Percentiles rank a stretch among this genome's conserved stretches.
Evolutionary conservation across 768 basidiomycete species (phyloP).

Genomic region (Boletus rex-veris): DNA sequence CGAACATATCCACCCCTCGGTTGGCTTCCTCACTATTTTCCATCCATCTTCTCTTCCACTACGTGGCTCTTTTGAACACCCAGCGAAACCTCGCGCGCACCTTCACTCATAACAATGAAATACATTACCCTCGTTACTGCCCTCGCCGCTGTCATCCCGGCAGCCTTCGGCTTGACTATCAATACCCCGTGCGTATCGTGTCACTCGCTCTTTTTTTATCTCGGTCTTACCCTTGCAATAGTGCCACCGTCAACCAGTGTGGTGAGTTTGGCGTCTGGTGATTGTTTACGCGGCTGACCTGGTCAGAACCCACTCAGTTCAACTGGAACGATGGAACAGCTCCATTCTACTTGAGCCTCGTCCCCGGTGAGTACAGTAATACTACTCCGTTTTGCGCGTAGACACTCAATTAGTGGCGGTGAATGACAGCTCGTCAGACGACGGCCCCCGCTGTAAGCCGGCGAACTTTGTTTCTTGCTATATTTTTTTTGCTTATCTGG

Average conservation of each 20-base stretch:
- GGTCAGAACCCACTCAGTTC: slow-evolving; percentile 56
- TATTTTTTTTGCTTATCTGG: slow-evolving; percentile 1
- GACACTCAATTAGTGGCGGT: neutral
- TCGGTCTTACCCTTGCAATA: slow-evolving; percentile 14
- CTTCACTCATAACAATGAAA: slow-evolving; percentile 35
- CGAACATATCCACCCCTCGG: slow-evolving; percentile 16
- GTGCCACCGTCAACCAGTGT: slow-evolving; percentile 44
- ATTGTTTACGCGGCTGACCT: neutral
- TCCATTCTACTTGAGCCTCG: slow-evolving; percentile 58
- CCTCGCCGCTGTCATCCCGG: slow-evolving; percentile 31
- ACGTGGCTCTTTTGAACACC: neutral
- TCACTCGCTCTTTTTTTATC: neutral
- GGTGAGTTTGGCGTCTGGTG: slow-evolving; percentile 35
- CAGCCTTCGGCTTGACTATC: slow-evolving; percentile 48
- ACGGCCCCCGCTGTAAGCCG: slow-evolving; percentile 47
- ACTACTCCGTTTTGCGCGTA: no score
- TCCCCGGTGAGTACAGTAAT: slow-evolving; percentile 49
- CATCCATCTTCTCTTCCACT: neutral
- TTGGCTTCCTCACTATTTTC: neutral
- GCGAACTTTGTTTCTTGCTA: neutral
- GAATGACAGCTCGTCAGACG: slow-evolving; percentile 48
- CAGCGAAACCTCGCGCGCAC: slow-evolving; percentile 19
- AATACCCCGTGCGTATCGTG: slow-evolving; percentile 60
- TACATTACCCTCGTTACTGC: slow-evolving; percentile 28
- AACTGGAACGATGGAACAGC: slow-evolving; percentile 48